Evolutionary conservation across 495 filamentous ascomycete genomes (phyloP), one percentile per base, ranked within the genome.

Genomic region (Podospora bellae-mahoneyi): DNA sequence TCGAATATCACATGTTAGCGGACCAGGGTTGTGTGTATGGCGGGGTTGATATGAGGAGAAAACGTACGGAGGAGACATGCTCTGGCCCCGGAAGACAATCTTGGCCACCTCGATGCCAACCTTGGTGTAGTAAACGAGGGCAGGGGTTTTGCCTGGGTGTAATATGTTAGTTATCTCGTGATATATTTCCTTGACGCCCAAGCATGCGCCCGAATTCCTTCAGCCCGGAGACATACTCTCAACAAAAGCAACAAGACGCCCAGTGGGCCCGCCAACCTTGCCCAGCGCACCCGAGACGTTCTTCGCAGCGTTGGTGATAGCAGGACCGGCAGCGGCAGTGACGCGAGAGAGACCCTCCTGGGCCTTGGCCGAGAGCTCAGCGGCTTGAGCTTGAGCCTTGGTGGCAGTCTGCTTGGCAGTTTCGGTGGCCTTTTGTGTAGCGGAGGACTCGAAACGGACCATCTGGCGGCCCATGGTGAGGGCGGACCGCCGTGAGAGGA

Each of bases 41-140:
- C 0, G 39, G 39, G 7, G 7, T 13, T 16, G 39, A 48, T 16
- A 10, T 13, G 39, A 13, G 39, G 15, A 30, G 23, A 15, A 18
- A 32, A 86, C 93, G 87, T 89, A 98, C 95, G 95, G 95, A 74
- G 93, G 94, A 72, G 83, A 82, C 93, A 99, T 97, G 82, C 88
- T 91, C 79, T 94, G 92, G 76, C 91, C 90, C 75, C 85, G 86
- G 84, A 93, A 92, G 67, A 98, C 90, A 66, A 97, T 80, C 85
- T 90, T 94, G 73, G 85, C 86, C 60, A 98, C 84, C 84, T 98
- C 96, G 68, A 92, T 76, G 69, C 86, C 93, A 75, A 99, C 95
- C 76, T 87, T 90, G 62, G 89, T 87, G 85, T 97, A 98, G 87
- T 97, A 97, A 75, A 96, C 72, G 71, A 90, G 88, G 57, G 89